Conservation (phyloP, 805 yeast genomes). For the Saccharomycopsis sp. region DNA sequence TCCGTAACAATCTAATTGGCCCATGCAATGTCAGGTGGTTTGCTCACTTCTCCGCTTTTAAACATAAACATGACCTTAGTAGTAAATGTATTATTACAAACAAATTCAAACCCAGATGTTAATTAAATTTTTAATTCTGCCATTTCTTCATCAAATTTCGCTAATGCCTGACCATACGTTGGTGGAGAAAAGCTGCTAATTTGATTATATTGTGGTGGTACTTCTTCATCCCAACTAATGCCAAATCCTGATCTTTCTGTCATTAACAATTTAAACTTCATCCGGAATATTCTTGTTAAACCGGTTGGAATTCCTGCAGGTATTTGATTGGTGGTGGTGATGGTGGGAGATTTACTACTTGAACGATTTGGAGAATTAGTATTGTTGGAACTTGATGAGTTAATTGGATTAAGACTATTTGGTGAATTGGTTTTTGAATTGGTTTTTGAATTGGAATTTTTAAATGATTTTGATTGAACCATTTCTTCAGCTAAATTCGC, state of each 20-base stretch:
- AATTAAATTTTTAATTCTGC: slow-evolving; percentile 3
- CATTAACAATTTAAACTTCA: slow-evolving; percentile 80
- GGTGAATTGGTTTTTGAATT: background rate
- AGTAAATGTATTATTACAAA: too few species aligned
- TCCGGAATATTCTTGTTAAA: slow-evolving; percentile 84
- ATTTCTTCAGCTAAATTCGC: slow-evolving; percentile 91
- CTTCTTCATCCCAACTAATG: slow-evolving; percentile 98
- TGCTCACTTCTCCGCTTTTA: too few species aligned
- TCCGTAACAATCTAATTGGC: too few species aligned
- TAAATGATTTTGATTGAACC: slow-evolving; percentile 28
- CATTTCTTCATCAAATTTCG: slow-evolving; percentile 8
- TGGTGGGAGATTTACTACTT: slow-evolving; percentile 1
- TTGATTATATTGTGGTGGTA: slow-evolving; percentile 91
- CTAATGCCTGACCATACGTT: slow-evolving; percentile 35
- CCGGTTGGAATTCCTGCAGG: slow-evolving; percentile 62
- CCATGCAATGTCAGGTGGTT: too few species aligned
- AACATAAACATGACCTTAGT: too few species aligned
- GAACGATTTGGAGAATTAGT: background rate
- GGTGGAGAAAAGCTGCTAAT: slow-evolving; percentile 84
- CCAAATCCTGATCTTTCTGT: slow-evolving; percentile 94
- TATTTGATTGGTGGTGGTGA: slow-evolving; percentile 9
- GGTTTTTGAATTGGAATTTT: background rate
- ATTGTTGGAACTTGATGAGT: background rate
- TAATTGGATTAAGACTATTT: background rate
- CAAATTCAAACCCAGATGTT: too few species aligned